Conservation (phyloP, 768 basidiomycete genomes). For the Naematelia encephala region DNA sequence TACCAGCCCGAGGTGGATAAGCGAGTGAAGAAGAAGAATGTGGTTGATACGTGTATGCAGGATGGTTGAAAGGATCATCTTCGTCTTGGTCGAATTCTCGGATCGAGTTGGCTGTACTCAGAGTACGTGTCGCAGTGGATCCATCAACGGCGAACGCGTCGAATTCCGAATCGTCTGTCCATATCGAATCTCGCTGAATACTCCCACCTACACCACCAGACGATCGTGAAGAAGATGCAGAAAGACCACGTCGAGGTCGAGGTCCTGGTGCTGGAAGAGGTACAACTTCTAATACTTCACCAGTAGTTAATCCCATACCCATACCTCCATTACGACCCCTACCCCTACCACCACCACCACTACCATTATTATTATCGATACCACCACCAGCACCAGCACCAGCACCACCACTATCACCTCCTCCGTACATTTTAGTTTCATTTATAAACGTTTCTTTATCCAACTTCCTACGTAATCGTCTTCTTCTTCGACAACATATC, state of each 20-base stretch:
- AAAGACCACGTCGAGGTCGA: not conserved
- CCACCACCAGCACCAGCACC: too few species aligned
- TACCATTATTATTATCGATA: too few species aligned
- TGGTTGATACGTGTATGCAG: not conserved
- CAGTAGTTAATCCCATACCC: not conserved
- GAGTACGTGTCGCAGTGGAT: slow-evolving; percentile 9
- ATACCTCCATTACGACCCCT: too few species aligned
- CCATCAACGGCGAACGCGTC: slow-evolving; percentile 22
- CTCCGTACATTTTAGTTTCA: too few species aligned
- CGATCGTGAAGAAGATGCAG: too few species aligned
- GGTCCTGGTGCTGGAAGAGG: too few species aligned
- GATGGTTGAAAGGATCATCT: not conserved
- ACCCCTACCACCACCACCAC: too few species aligned
- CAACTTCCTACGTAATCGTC: not conserved
- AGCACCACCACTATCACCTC: too few species aligned
- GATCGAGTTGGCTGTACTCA: slow-evolving; percentile 1
- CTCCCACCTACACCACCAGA: too few species aligned
- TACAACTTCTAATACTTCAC: too few species aligned
- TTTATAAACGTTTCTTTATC: not conserved
- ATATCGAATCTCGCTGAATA: slow-evolving; percentile 5
- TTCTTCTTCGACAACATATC: not conserved
- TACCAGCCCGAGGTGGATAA: not conserved
- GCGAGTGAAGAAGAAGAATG: not conserved
- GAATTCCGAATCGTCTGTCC: slow-evolving; percentile 23
- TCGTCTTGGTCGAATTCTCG: not conserved